Evolutionary conservation across 106 monocot genomes (phyloP).

Genomic region (Allium sativum): DNA sequence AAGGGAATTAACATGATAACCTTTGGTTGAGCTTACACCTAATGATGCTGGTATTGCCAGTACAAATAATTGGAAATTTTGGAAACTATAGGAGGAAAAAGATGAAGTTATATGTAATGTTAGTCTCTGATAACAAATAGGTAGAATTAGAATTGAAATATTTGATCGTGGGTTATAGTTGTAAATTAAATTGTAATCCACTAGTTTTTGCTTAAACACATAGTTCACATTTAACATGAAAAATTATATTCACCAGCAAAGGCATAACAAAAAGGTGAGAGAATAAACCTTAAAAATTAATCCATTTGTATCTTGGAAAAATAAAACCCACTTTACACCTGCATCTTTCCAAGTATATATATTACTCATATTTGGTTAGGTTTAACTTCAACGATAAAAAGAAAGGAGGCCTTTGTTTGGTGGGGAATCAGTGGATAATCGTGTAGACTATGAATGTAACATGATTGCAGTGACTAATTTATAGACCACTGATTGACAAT

Average conservation of each 20-base stretch:
- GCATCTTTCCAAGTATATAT: constrained; percentile 33
- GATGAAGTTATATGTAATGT: not conserved
- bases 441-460: not conserved
- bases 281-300: constrained; percentile 80
- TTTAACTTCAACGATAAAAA: no score
- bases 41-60: constrained; percentile 96
- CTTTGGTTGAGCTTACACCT: constrained; percentile 74
- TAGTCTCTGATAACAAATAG: no score
- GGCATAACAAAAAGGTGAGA: not conserved
- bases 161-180: no score
- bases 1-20: constrained; percentile 97
- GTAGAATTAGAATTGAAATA: no score
- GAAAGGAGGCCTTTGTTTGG: no score
- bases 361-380: no score
- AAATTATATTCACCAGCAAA: not conserved
- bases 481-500: constrained; percentile 59
- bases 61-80: constrained; percentile 7
- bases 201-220: no score
- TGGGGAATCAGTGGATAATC: not conserved
- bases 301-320: constrained; percentile 98
- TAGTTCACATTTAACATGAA: not conserved
- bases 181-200: no score
- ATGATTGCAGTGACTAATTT: not conserved
- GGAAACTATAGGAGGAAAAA: not conserved
- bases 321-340: constrained; percentile 79